Evolutionary conservation across 2,329 filamentous ascomycete genomes (phyloP).

Genomic region (Neodidymelliopsis sp.): DNA sequence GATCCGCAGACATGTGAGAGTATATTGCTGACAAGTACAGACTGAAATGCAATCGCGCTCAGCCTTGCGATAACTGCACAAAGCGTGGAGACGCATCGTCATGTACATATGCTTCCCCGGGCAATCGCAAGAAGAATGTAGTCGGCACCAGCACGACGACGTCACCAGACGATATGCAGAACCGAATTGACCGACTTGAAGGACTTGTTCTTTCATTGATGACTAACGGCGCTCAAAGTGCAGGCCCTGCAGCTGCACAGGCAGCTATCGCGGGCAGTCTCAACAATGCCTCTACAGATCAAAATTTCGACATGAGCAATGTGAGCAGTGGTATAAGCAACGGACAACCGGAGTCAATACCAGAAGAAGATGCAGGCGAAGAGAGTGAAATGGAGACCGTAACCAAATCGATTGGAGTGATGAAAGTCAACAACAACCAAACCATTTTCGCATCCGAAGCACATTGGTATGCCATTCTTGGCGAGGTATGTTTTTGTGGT

Average conservation of each 20-base stretch:
- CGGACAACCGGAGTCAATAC: conserved; percentile 62
- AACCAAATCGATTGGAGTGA: conserved; percentile 59
- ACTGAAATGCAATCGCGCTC: conserved; percentile 90
- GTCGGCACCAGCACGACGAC: conserved; percentile 63
- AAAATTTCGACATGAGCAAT: conserved; percentile 60
- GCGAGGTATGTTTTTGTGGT: conserved; percentile 50
- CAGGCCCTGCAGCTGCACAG: conserved; percentile 66
- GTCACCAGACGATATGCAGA: conserved; percentile 95
- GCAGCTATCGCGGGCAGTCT: conserved; percentile 62
- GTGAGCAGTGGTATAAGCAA: conserved; percentile 64
- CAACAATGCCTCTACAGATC: conserved; percentile 49
- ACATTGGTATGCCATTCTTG: conserved; percentile 61
- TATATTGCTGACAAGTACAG: conserved; percentile 47
- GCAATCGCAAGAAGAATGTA: conserved; percentile 74
- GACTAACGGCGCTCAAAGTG: conserved; percentile 79
- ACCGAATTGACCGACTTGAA: conserved; percentile 94
- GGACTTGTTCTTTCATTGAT: conserved; percentile 90
- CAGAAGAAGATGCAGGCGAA: conserved; percentile 60
- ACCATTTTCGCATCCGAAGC: conserved; percentile 59
- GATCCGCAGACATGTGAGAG: conserved; percentile 24
- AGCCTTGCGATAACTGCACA: conserved; percentile 93
- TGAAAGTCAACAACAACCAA: conserved; percentile 60
- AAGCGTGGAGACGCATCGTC: conserved; percentile 82
- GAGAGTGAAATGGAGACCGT: conserved; percentile 69
- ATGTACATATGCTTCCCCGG: conserved; percentile 80